Base-by-base conservation (phyloP, 73 alveolate genomes). In the Paramecium bursaria region DNA sequence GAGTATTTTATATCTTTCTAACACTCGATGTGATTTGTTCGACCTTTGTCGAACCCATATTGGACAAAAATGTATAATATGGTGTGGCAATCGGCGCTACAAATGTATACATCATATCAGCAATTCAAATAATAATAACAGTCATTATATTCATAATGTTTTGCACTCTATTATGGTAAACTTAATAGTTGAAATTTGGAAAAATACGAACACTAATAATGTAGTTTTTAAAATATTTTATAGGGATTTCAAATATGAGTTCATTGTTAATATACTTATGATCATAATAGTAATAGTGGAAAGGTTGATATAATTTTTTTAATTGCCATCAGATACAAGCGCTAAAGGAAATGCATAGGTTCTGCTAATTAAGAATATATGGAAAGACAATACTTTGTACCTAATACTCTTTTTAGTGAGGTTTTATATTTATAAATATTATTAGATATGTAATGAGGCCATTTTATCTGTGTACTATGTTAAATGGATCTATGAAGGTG, bases 151-250 rank as follows among this genome's bases (percentile, higher is more conserved):
- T 67, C 10, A 47, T 67, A 0, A 25, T 67, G 23, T 67, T 67
- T 67, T 42, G 53, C 11, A 67, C 82, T 67, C 50, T 67, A 15
- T 25, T 67, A 47, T 67, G 82, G 82, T 47, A 67, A 67, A 67
- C 82, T 7, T 42, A 67, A 39, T 57, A 53, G 2, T 57, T 67
- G 33, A 67, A 67, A 42, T 67, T 67, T 23, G 82, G 82, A 15
- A 67, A 39, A 57, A 46, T 67, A 0, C 33, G 44, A 39, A 26
- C 44, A 30, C 10, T 67, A 35, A 35, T 67, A 4, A 67, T 21
- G 76, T 57, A 57, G n/a, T 26, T 14, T 30, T 57, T 10, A 57
- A 57, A 30, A 30, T 30, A 26, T 30, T 30, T 30, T 27, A 30
- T 30, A 57, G 76, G 55, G 82, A 67, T 67, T 67, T 67, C 44